These are phyloP conservation scores for Colletotrichum plurivorum DNA, from an alignment of 2,329 filamentous ascomycete species.

Conservation along the genomic window DNA sequence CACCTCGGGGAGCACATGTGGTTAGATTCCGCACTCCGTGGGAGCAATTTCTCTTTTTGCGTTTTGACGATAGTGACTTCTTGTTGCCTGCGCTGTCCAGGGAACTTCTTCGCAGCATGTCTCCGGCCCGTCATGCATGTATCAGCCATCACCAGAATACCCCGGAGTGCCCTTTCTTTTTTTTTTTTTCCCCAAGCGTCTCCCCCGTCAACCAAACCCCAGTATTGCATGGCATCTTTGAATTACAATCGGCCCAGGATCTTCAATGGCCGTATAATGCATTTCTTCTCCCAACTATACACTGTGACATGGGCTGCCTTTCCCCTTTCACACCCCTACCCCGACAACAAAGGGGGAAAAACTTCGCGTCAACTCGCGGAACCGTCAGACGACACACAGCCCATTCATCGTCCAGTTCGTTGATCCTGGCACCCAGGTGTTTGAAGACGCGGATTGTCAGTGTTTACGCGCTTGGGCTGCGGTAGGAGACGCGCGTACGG, in stretches of 20 bases:
- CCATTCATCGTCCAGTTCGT: too few species aligned
- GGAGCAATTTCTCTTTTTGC: neutral
- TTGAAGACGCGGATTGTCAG: too few species aligned
- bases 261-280: neutral
- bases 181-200: neutral
- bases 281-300: too few species aligned
- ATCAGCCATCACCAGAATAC: neutral
- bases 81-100: neutral
- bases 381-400: too few species aligned
- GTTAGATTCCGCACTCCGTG: conserved; percentile 5
- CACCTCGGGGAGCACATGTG: conserved; percentile 35
- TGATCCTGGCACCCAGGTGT: too few species aligned
- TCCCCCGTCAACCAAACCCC: neutral
- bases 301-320: too few species aligned
- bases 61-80: too few species aligned
- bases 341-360: too few species aligned
- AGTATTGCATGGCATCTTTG: neutral
- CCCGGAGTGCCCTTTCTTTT: neutral
- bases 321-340: too few species aligned
- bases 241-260: neutral
- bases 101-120: neutral
- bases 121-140: neutral
- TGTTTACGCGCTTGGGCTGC: too few species aligned
- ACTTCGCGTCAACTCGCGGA: too few species aligned
- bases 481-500: too few species aligned